Evolutionary conservation across 768 basidiomycete species (phyloP).

Genomic region (Leucocoprinus leucothites): DNA sequence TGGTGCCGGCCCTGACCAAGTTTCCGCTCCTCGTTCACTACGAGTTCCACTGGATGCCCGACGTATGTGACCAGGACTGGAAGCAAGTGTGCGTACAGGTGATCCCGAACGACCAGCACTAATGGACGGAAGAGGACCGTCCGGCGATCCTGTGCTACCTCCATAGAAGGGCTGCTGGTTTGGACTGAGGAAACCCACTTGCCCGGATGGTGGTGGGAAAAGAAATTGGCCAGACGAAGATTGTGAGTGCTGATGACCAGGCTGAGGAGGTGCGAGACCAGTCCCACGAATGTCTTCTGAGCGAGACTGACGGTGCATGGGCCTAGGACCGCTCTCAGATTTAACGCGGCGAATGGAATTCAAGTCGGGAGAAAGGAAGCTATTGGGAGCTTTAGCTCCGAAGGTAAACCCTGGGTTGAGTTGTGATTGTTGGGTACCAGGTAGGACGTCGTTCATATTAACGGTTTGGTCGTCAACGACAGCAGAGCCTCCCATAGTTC

Average conservation of each 20-base stretch:
- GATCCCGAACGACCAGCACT: constrained; percentile 13
- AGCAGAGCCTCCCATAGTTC: constrained; percentile 11
- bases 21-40: constrained; percentile 35
- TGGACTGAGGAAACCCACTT: constrained; percentile 16
- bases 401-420: constrained; percentile 23
- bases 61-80: constrained; percentile 31
- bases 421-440: constrained; percentile 19
- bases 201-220: constrained; percentile 13
- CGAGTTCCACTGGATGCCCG: constrained; percentile 41
- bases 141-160: constrained; percentile 1
- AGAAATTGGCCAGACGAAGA: constrained; percentile 13
- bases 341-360: constrained; percentile 46
- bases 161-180: constrained; percentile 15
- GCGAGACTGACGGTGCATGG: constrained; percentile 48
- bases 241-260: constrained; percentile 10
- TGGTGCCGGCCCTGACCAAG: constrained; percentile 18
- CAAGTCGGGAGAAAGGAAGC: constrained; percentile 32
- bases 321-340: constrained; percentile 41
- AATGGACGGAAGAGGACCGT: constrained; percentile 20
- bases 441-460: constrained; percentile 40
- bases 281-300: constrained; percentile 53
- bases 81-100: constrained; percentile 14
- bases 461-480: constrained; percentile 25
- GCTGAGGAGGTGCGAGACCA: constrained; percentile 1
- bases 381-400: constrained; percentile 14